phyloP scores from a whole-genome alignment of 345 rosid species.

The Melaleuca quinquenervia region DNA sequence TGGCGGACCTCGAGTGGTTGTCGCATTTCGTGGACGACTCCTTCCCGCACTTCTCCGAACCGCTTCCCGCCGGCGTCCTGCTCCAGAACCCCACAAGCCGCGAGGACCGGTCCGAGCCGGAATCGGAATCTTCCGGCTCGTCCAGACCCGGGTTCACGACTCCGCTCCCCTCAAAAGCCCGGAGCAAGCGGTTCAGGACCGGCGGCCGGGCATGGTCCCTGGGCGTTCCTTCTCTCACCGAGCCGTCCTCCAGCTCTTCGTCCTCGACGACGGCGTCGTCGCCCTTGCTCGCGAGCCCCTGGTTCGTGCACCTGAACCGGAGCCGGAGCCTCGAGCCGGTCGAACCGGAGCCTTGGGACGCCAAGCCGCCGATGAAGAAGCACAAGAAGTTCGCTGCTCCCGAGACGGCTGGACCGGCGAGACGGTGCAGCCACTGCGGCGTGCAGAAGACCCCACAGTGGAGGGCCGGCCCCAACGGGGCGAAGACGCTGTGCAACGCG shows the following conservation, averaged over 20 bases:
- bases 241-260: conserved; percentile 33
- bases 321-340: conserved; percentile 6
- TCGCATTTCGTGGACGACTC: conserved; percentile 88
- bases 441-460: conserved; percentile 94
- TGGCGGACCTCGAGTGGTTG: conserved; percentile 76
- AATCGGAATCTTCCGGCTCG: conserved; percentile 2
- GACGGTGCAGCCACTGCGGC: conserved; percentile 73
- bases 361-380: conserved; percentile 22
- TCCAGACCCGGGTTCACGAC: conserved; percentile 16
- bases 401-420: conserved; percentile 2
- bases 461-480: conserved; percentile 89
- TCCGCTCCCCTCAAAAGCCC: conserved; percentile 64
- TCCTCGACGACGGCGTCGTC: conserved; percentile 7
- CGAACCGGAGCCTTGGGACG: neutral
- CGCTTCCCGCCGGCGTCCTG: conserved; percentile 12
- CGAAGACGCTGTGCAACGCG: conserved; percentile 85
- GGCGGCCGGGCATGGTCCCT: conserved; percentile 52
- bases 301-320: neutral
- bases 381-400: conserved; percentile 13
- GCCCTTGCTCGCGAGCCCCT: conserved; percentile 19
- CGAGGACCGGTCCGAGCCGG: conserved; percentile 15
- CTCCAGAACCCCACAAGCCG: conserved; percentile 14
- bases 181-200: conserved; percentile 70
- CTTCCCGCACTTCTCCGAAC: conserved; percentile 38
- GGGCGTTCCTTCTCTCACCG: conserved; percentile 36